A percentile compares a stretch with the other conserved stretches of the same genome.
phyloP scores from a whole-genome alignment of 257 asterid species.

The Solanum chmielewskii region DNA sequence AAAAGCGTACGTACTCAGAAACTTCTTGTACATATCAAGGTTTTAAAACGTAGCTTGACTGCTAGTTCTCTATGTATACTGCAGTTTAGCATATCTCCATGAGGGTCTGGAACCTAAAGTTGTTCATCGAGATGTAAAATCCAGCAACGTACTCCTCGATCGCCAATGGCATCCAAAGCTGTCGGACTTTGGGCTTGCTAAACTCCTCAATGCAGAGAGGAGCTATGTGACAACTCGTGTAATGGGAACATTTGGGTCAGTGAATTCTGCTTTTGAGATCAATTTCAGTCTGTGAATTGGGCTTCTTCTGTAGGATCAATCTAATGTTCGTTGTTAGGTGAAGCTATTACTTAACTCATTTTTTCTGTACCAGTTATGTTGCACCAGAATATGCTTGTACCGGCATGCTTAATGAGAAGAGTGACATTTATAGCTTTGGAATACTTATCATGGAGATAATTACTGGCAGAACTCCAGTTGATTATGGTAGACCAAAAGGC shows the following conservation, averaged over 20 bases:
- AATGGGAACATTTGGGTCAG: constrained; percentile 96
- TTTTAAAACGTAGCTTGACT: neutral
- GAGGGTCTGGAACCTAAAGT: constrained; percentile 98
- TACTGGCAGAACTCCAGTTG: constrained; percentile 85
- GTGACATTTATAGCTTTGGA: constrained; percentile 89
- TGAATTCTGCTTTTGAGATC: neutral
- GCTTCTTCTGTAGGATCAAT: neutral
- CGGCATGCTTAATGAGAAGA: constrained; percentile 88
- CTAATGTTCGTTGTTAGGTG: neutral
- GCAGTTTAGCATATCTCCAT: constrained; percentile 84
- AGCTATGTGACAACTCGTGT: constrained; percentile 85
- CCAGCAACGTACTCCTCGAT: constrained; percentile 80
- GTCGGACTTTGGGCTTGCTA: constrained; percentile 96
- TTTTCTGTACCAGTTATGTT: constrained; percentile 51
- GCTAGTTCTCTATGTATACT: neutral
- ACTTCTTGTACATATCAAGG: neutral
- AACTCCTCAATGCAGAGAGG: constrained; percentile 76
- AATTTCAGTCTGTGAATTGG: neutral
- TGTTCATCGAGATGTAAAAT: constrained; percentile 92
- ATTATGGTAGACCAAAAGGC: constrained; percentile 60
- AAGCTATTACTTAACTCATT: neutral
- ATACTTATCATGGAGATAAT: constrained; percentile 89
- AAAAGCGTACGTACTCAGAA: constrained; percentile 47
- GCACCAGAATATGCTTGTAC: constrained; percentile 98
- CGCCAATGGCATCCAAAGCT: constrained; percentile 80